These are phyloP conservation scores for Chlorella sp. DNA, from an alignment of 139 green algal genomes.

Conservation along the genomic window DNA sequence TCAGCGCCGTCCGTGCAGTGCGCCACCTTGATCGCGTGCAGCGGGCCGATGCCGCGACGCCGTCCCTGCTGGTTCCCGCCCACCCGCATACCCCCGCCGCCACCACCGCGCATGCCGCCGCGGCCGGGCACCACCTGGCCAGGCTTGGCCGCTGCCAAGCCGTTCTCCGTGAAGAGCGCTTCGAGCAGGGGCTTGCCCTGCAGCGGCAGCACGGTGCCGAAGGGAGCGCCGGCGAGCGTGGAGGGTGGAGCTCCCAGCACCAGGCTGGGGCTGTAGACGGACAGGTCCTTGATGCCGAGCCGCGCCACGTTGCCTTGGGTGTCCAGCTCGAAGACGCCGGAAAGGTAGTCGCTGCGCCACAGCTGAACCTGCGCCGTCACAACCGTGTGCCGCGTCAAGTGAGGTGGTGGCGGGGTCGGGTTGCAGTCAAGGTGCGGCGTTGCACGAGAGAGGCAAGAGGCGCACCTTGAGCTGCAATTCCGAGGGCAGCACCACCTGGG, in stretches of 20 bases:
- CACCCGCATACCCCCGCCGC: too few species aligned
- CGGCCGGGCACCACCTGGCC: not conserved
- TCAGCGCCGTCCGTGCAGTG: not conserved
- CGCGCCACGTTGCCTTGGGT: not conserved
- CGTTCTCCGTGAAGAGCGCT: not conserved
- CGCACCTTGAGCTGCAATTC: not conserved
- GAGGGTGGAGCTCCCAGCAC: not conserved
- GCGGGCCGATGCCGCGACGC: too few species aligned
- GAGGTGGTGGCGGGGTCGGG: too few species aligned
- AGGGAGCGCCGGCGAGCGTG: not conserved
- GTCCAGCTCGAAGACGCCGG: slow-evolving; percentile 27
- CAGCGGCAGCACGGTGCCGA: not conserved
- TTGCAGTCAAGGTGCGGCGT: too few species aligned
- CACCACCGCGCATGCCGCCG: not conserved
- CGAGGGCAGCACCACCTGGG: not conserved
- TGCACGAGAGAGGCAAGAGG: too few species aligned
- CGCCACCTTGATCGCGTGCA: not conserved
- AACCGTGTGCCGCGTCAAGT: too few species aligned
- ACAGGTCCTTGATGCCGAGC: not conserved
- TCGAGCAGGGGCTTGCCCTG: not conserved
- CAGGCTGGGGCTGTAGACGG: not conserved
- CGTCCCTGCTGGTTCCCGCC: not conserved
- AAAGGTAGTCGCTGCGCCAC: slow-evolving; percentile 27
- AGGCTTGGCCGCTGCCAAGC: not conserved
- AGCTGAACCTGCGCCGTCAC: slow-evolving; percentile 28